A percentile compares a stretch with the other conserved stretches of the same genome.
These are phyloP conservation scores for Salix dunnii DNA, from an alignment of 345 rosid genomes.

Conservation along the genomic window DNA sequence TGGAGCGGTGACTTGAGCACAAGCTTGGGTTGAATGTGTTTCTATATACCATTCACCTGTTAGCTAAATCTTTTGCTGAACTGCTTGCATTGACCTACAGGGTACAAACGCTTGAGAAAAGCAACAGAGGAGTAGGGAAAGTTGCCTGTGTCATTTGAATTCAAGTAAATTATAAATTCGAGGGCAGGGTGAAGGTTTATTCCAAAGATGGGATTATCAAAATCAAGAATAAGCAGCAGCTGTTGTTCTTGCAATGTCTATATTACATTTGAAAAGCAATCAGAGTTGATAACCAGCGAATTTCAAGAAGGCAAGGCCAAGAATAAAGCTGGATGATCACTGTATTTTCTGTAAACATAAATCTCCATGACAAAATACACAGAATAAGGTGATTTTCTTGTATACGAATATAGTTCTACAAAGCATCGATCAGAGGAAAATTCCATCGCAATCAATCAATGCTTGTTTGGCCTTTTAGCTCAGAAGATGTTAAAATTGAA, in stretches of 20 bases:
- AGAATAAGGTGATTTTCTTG: background rate
- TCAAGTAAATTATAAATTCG: background rate
- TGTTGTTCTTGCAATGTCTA: too few relatives aligned
- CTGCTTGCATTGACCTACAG: background rate
- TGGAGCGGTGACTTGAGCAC: too few relatives aligned
- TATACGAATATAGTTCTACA: conserved; percentile 5
- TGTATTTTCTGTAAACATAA: conserved; percentile 10
- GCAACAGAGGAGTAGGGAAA: background rate
- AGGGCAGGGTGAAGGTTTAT: too few relatives aligned
- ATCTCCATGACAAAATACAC: conserved; percentile 6
- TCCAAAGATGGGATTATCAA: too few relatives aligned
- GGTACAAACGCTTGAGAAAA: background rate
- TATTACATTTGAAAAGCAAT: background rate
- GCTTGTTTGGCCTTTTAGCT: conserved; percentile 7
- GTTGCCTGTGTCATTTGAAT: background rate
- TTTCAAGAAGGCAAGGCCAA: background rate
- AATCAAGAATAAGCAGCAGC: too few relatives aligned
- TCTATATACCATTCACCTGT: background rate
- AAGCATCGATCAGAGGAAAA: conserved; percentile 5
- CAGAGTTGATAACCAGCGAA: background rate
- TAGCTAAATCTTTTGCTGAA: background rate
- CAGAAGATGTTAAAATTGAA: background rate
- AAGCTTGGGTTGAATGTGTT: too few relatives aligned
- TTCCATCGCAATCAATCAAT: background rate
- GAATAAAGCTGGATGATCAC: background rate